Conservation (phyloP, 2,329 filamentous ascomycete species). For the Fusarium begoniae region DNA sequence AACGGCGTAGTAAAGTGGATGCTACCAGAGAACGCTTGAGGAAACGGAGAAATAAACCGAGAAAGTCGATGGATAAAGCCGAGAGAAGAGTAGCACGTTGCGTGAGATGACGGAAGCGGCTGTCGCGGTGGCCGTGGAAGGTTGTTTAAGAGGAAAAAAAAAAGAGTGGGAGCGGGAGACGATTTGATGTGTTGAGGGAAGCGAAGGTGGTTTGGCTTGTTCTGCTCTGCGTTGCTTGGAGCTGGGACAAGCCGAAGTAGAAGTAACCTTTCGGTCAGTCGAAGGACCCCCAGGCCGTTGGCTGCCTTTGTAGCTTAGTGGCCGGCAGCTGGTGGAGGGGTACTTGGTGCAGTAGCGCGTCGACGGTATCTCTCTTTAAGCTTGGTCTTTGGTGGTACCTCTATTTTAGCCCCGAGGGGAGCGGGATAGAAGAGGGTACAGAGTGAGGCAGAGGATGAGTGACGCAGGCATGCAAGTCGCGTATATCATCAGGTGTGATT, state of each 20-base stretch:
- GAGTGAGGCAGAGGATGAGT: conserved; percentile 6
- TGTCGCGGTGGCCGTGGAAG: conserved; percentile 23
- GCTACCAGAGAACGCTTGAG: conserved; percentile 14
- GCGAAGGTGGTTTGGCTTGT: conserved; percentile 18
- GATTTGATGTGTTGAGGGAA: conserved; percentile 29
- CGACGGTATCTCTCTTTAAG: conserved; percentile 23
- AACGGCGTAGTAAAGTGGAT: conserved; percentile 21
- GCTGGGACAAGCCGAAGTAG: conserved; percentile 28
- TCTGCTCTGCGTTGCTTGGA: conserved; percentile 15
- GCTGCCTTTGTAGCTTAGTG: conserved; percentile 33
- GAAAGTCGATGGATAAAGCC: conserved; percentile 15
- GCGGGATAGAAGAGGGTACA: conserved; percentile 6
- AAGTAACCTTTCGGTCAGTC: conserved; percentile 1
- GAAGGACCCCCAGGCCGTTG: conserved; percentile 37
- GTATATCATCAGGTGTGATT: conserved; percentile 8
- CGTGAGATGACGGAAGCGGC: conserved; percentile 35
- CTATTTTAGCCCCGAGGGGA: conserved; percentile 31
- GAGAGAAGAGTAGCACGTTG: conserved; percentile 9
- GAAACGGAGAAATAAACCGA: conserved; percentile 3
- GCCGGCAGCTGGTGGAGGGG: conserved; percentile 23
- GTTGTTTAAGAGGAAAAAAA: conserved; percentile 8
- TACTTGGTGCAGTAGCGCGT: conserved; percentile 34
- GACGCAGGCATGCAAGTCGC: conserved; percentile 25
- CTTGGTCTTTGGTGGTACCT: conserved; percentile 20
- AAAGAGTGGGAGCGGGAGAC: conserved; percentile 31